Base-by-base conservation (phyloP, 176 grass and related monocot species). In the Musa troglodytarum region DNA sequence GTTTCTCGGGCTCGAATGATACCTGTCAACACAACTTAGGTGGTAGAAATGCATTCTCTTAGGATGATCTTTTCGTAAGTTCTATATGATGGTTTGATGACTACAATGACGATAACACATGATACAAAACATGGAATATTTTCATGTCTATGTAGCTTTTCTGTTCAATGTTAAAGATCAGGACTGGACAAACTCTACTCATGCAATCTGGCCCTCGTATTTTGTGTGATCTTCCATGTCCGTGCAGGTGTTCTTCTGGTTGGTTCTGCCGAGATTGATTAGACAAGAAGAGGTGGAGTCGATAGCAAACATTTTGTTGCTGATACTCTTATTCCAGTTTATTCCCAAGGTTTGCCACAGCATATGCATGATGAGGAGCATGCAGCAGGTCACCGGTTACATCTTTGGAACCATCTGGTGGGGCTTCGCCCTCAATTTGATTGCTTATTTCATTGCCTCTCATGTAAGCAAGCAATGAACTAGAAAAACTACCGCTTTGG, bases 331-430 rank as follows among this genome's bases (percentile, higher is more conserved):
- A 65, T 82, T 98, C 68, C 95, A 98, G 59, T 98, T 87, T 73
- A 86, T 98, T 20, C 95, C 95, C 7, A 98, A 93, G 86, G 88
- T 93, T 13, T 98, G 91, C 29, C 95, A 98, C 71, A 86, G 84
- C 78, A 91, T 98, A 20, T 78, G 81, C 80, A 85, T 98, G 88
- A 98, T 98, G 95, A 82, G 90, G 74, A 93, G 85, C 77, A 98
- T 98, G 90, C 85, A 89, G 87, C 93, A 98, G 81, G 95, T 93
- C 28, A 98, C 95, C 34, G 95, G 95, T 51, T 98, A 85, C 87
- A 91, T 98, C 69, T 98, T 93, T 79, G 95, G 95, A 64, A 91
- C 95, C 16, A 91, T 98, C 79, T 93, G 90, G 88, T 98, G 95
- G 95, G 95, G 95, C 10, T 98, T 98, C 71, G 80, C 86, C 71